Conservation (phyloP, 441 rosid species). For the Erodium trifolium region DNA sequence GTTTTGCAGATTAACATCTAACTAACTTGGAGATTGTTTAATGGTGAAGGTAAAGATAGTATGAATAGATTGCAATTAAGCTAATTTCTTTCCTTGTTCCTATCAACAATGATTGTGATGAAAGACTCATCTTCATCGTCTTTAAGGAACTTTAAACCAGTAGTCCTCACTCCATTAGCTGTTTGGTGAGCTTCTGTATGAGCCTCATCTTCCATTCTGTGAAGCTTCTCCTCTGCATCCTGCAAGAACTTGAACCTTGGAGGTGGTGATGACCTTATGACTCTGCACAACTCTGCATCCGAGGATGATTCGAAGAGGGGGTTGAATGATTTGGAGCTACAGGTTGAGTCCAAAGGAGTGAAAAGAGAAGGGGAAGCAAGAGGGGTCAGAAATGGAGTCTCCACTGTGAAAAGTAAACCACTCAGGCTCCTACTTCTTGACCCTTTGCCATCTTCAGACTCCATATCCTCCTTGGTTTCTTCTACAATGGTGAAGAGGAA, state of each 20-base stretch:
- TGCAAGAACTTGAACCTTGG: slow-evolving; percentile 84
- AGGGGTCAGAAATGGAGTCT: slow-evolving; percentile 83
- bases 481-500: slow-evolving; percentile 77
- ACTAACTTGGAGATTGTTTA: too few relatives aligned
- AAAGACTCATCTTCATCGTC: slow-evolving; percentile 50
- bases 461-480: slow-evolving; percentile 89
- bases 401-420: slow-evolving; percentile 54
- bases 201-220: slow-evolving; percentile 32
- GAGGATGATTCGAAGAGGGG: slow-evolving; percentile 46
- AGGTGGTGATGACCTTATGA: slow-evolving; percentile 56
- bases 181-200: too few relatives aligned
- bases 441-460: slow-evolving; percentile 56
- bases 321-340: slow-evolving; percentile 30
- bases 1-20: slow-evolving; percentile 2
- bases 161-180: too few relatives aligned
- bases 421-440: slow-evolving; percentile 49
- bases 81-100: slow-evolving; percentile 26
- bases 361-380: slow-evolving; percentile 76
- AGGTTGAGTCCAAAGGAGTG: slow-evolving; percentile 42
- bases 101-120: slow-evolving; percentile 44
- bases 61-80: slow-evolving; percentile 7
- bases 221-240: slow-evolving; percentile 82
- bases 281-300: slow-evolving; percentile 68
- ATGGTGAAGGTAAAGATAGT: too few relatives aligned
- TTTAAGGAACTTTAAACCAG: background rate